Evolutionary conservation across 2,329 filamentous ascomycete genomes (phyloP).

Genomic region (Calonectria honghensis): DNA sequence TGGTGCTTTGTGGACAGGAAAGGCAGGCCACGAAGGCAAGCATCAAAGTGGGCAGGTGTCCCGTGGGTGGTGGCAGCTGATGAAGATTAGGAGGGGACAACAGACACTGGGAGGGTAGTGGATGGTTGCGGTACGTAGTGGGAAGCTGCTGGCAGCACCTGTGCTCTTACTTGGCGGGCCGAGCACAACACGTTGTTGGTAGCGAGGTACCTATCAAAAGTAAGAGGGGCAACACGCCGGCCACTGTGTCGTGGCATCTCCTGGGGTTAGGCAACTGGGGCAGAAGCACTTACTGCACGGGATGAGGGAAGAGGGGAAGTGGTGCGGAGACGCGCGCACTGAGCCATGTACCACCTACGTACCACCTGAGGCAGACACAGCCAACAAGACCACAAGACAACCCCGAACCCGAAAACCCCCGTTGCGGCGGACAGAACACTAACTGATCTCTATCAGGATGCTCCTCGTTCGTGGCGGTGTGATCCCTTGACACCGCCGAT

Average conservation of each 20-base stretch:
- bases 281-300: conserved; percentile 9
- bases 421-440: conserved; percentile 15
- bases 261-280: conserved; percentile 16
- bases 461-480: conserved; percentile 1
- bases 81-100: conserved; percentile 15
- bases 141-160: background rate
- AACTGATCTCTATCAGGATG: conserved; percentile 17
- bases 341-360: conserved; percentile 26
- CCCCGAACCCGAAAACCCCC: background rate
- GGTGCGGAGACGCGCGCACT: background rate
- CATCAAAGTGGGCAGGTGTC: conserved; percentile 39
- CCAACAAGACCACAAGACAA: conserved; percentile 27
- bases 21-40: conserved; percentile 31
- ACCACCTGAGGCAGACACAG: conserved; percentile 34
- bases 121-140: conserved; percentile 12
- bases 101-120: background rate
- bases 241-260: conserved; percentile 33
- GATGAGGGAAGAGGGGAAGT: conserved; percentile 24
- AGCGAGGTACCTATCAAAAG: conserved; percentile 11
- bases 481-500: background rate
- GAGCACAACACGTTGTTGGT: background rate
- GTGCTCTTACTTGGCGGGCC: background rate
- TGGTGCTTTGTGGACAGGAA: conserved; percentile 14
- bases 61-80: conserved; percentile 32
- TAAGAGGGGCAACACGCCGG: conserved; percentile 10